These are phyloP conservation scores for Saturnispora hagleri DNA, from an alignment of 805 yeast genomes.

Conservation along the genomic window DNA sequence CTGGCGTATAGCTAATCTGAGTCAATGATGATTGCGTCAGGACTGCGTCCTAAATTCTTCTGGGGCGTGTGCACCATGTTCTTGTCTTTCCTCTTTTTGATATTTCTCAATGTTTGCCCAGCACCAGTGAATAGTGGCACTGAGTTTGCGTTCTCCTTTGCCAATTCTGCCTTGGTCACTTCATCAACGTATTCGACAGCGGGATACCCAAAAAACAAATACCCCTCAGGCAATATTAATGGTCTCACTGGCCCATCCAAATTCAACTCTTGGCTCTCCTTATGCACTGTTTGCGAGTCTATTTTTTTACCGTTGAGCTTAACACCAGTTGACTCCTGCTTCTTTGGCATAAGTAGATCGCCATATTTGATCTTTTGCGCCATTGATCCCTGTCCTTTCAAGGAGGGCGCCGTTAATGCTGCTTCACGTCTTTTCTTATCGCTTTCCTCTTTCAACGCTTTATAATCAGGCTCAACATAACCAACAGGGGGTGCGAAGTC, in stretches of 20 bases:
- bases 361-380: conserved; percentile 64
- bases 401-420: conserved; percentile 28
- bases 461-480: conserved; percentile 82
- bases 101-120: conserved; percentile 61
- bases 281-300: conserved; percentile 3
- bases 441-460: conserved; percentile 33
- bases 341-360: conserved; percentile 39
- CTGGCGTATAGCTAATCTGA: conserved; percentile 20
- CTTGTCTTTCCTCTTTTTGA: conserved; percentile 51
- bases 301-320: conserved; percentile 57
- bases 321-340: conserved; percentile 49
- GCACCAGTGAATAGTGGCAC: conserved; percentile 42
- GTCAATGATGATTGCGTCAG: conserved; percentile 77
- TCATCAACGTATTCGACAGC: conserved; percentile 40
- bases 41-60: conserved; percentile 58
- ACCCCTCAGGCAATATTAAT: conserved; percentile 69
- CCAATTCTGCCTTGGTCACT: conserved; percentile 23
- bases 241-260: conserved; percentile 62
- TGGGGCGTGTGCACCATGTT: conserved; percentile 42
- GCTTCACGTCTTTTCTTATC: conserved; percentile 28
- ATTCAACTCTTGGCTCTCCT: conserved; percentile 27
- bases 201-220: conserved; percentile 90
- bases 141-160: background rate
- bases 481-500: conserved; percentile 99
- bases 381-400: conserved; percentile 54